Evolutionary conservation across 179 eudicot genomes (phyloP), one percentile per base, ranked within the genome.

Genomic region (Actinidia arguta): DNA sequence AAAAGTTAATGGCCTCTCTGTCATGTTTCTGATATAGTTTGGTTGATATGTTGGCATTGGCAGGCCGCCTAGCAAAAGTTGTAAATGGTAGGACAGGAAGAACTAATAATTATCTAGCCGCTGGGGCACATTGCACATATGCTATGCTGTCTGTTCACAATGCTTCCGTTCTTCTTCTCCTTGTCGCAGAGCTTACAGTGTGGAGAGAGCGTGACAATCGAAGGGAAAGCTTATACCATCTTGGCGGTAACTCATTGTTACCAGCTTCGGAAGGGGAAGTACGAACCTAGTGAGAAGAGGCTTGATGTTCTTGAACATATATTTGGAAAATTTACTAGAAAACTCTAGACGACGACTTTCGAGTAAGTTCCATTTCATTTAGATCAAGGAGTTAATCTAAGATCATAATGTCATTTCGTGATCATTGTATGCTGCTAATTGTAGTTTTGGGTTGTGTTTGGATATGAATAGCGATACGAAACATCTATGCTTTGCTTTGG

Each of bases 201-300:
- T 78, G 99, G 99, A 4, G 99, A 95, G 84, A 90, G 93, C 82
- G 98, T 95, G 84, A 94, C 94, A 17, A 93, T 95, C 22, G 99
- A 95, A 90, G 99, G 98, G 58, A 92, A 91, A 73, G 84, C 92
- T 51, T 95, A 94, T 87, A 96, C 92, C 16, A 89, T 96, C 75
- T 94, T 96, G 70, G 88, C 98, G 56, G 97, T 96, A 36, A 96
- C 97, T 42, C 96, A 92, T 56, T 90, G 96, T 2, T 94, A 96
- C 84, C 94, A 91, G 88, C 94, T 96, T 9, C 86, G 96, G 73
- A 94, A 94, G 82, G 99, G 99, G 42, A 94, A 90, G 81, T 96
- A 96, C 63, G 98, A 96, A 84, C 94, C 97, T 22, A 90, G 96
- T 46, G 82, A 80, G 75, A 55, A 80, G 80, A 62, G 76, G 77